phyloP scores from a whole-genome alignment of 1,284 basidiomycete species.

The Cerioporus squamosus region DNA sequence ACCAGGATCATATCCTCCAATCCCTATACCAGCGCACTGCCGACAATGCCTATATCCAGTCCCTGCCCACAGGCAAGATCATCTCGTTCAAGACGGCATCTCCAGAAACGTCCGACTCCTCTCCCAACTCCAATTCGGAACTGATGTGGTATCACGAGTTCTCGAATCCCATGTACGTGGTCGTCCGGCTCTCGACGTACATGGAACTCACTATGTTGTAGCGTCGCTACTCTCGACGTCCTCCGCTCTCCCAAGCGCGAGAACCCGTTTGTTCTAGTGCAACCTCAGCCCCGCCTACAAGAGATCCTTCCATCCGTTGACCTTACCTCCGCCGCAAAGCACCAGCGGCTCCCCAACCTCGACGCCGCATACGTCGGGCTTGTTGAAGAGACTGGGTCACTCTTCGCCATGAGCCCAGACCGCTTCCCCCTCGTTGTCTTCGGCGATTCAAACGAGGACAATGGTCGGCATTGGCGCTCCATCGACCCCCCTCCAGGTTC shows the following conservation, averaged over 20 bases:
- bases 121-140: conserved; percentile 39
- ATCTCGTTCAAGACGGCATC: conserved; percentile 66
- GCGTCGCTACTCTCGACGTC: conserved; percentile 83
- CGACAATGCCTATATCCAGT: conserved; percentile 79
- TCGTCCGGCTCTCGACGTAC: background rate
- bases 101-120: conserved; percentile 29
- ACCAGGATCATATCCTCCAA: conserved; percentile 71
- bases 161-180: conserved; percentile 55
- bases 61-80: conserved; percentile 76
- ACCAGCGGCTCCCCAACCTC: conserved; percentile 48
- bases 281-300: conserved; percentile 72
- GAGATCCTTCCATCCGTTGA: conserved; percentile 59
- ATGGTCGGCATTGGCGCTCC: conserved; percentile 6
- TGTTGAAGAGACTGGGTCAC: conserved; percentile 68
- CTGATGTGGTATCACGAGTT: conserved; percentile 66
- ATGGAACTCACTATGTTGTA: conserved; percentile 32
- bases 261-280: conserved; percentile 76
- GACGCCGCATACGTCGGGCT: conserved; percentile 76
- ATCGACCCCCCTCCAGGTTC: conserved; percentile 43
- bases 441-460: conserved; percentile 45
- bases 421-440: conserved; percentile 80
- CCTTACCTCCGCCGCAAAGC: conserved; percentile 38
- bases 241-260: conserved; percentile 50
- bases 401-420: conserved; percentile 79
- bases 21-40: conserved; percentile 68